Base-by-base conservation (phyloP, 2,329 filamentous ascomycete species). In the Penicillium sp. region DNA sequence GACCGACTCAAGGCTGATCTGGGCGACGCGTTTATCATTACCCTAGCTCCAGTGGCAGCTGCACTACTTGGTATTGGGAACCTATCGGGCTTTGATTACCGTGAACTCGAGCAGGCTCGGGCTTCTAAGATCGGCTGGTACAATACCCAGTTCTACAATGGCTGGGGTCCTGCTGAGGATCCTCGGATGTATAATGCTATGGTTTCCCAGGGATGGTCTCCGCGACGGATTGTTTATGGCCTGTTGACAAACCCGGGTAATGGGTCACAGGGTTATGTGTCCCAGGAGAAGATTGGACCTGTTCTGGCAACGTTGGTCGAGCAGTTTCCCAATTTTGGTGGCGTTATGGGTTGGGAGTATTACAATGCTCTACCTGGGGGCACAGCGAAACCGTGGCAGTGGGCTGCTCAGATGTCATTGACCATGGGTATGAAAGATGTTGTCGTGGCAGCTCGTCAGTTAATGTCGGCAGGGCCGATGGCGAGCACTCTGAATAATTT, bases 261-360 rank as follows among this genome's bases (percentile, higher is more conserved):
- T 65, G 91, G 91, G 9, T 75, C 74, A 4, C 80, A 70, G 72
- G 90, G 77, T 56, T 89, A 80, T 70, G 85, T 92, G 1, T 79
- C 83, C 1, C 81, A 85, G 56, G 79, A 83, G 45, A 72, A 79
- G 15, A 75, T 90, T 25, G 79, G 80, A 11, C 76, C 78, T 19
- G 84, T 88, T 21, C 71, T 91, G 44, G 79, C 79, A 31, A 69
- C 79, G 40, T 70, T 92, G 62, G 76, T 82, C 36, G 77, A 83
- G 36, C 80, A 80, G 57, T 90, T 90, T 66, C 83, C 84, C 1
- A 77, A 78, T 1, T 94, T 96, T 71, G 92, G 92, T 0, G 92
- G 92, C 0, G 86, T 97, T 7, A 94, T 94, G 87, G 91, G 91
- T 2, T 97, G 92, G 92, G 92, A 97, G 76, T 96, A 94, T 72